phyloP scores from a whole-genome alignment of 345 rosid species.

The Eucalyptus curtisii region DNA sequence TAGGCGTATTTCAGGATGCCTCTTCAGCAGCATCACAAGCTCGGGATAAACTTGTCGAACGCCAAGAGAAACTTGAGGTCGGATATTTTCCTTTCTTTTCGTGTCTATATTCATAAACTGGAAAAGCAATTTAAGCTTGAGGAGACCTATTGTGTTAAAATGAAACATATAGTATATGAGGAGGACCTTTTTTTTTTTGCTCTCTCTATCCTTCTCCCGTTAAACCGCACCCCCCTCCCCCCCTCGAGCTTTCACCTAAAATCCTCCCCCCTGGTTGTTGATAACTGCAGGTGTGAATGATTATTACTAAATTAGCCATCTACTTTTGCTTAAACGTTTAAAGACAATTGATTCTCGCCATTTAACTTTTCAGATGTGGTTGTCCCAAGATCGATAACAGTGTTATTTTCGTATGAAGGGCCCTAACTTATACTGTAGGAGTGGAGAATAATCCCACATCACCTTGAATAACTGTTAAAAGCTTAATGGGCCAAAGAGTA shows the following conservation, averaged over 20 bases:
- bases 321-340: not conserved
- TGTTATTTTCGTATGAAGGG: not conserved
- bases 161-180: not conserved
- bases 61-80: constrained; percentile 80
- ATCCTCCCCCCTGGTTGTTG: not conserved
- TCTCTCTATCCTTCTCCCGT: not conserved
- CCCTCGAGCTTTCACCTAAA: not conserved
- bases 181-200: not conserved
- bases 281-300: not conserved
- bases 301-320: not conserved
- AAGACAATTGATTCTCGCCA: not conserved
- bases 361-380: not conserved
- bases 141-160: not conserved
- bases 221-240: not conserved
- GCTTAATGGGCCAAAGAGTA: not conserved
- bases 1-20: constrained; percentile 31
- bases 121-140: not conserved
- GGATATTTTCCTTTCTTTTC: not conserved
- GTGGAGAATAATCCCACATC: not conserved
- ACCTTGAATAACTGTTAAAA: not conserved
- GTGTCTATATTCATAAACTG: not conserved
- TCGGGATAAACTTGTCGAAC: constrained; percentile 63
- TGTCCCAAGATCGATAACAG: not conserved
- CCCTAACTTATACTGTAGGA: not conserved
- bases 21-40: constrained; percentile 63